Conservation (phyloP, 192 early-diverging fungal genomes). For the Coemansia sp. region DNA sequence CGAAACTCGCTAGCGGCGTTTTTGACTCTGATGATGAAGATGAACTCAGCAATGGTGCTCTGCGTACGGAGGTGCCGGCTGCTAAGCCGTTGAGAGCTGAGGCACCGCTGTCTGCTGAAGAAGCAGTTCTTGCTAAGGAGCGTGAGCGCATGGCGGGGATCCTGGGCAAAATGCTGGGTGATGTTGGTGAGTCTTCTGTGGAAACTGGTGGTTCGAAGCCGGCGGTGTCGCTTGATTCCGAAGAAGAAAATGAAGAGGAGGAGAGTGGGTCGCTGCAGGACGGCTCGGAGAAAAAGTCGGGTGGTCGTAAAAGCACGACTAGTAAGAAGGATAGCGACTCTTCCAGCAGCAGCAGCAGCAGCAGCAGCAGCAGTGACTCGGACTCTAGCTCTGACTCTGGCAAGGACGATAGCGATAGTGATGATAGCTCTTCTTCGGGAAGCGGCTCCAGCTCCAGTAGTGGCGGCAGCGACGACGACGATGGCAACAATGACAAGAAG, state of each 20-base stretch:
- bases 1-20: conserved; percentile 41
- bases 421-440: conserved; percentile 2
- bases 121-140: conserved; percentile 25
- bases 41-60: neutral
- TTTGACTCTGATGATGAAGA: conserved; percentile 38
- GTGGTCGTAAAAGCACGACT: neutral
- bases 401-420: neutral
- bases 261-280: conserved; percentile 1
- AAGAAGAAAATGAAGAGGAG: neutral
- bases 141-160: conserved; percentile 42
- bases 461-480: neutral
- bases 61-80: neutral
- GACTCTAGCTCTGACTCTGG: conserved; percentile 8
- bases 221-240: conserved; percentile 10
- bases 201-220: neutral
- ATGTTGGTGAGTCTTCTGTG: neutral
- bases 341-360: conserved; percentile 3
- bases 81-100: neutral
- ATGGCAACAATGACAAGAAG: neutral
- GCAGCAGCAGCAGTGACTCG: conserved; percentile 6
- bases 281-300: conserved; percentile 9
- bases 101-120: conserved; percentile 13
- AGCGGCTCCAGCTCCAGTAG: neutral
- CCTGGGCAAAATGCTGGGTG: conserved; percentile 17
- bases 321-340: neutral